phyloP scores from a whole-genome alignment of 2,329 filamentous ascomycete species.

The Xylariaceae sp. region DNA sequence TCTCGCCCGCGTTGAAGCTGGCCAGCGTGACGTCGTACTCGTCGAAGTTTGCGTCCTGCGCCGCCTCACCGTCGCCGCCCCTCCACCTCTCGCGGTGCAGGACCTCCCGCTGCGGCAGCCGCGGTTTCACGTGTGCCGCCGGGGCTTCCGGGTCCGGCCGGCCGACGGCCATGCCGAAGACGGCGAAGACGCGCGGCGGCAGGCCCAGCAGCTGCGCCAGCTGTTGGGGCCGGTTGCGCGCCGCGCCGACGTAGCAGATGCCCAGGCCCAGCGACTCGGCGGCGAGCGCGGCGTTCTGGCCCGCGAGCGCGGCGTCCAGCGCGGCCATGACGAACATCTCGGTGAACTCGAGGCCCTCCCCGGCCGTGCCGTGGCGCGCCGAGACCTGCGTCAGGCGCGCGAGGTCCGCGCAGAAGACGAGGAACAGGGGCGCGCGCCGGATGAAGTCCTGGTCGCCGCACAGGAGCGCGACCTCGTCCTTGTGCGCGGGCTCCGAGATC shows the following conservation, averaged over 20 bases:
- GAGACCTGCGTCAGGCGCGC: conserved; percentile 20
- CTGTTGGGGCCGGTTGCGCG: conserved; percentile 21
- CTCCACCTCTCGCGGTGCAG: conserved; percentile 21
- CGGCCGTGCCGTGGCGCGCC: conserved; percentile 12
- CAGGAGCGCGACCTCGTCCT: conserved; percentile 18
- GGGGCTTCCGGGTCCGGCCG: conserved; percentile 14
- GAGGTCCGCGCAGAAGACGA: conserved; percentile 27
- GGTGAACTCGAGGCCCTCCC: conserved; percentile 19
- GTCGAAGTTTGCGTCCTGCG: conserved; percentile 12
- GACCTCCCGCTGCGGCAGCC: conserved; percentile 19
- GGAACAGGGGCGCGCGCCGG: conserved; percentile 22
- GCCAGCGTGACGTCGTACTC: conserved; percentile 19
- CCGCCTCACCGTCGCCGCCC: conserved; percentile 2
- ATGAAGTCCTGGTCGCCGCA: conserved; percentile 26
- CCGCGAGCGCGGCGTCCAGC: conserved; percentile 24
- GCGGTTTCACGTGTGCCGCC: conserved; percentile 21
- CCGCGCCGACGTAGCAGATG: conserved; percentile 24
- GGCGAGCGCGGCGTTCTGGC: conserved; percentile 23
- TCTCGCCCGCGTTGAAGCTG: conserved; percentile 19
- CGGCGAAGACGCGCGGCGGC: conserved; percentile 21
- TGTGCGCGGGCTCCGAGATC: conserved; percentile 18
- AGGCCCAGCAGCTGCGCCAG: conserved; percentile 20
- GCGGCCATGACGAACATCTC: conserved; percentile 27
- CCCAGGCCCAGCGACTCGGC: conserved; percentile 25
- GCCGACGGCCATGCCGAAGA: conserved; percentile 25